Percentiles rank a stretch among this genome's conserved stretches.
Evolutionary conservation across 768 basidiomycete species (phyloP).

Genomic region (Russula virescens): DNA sequence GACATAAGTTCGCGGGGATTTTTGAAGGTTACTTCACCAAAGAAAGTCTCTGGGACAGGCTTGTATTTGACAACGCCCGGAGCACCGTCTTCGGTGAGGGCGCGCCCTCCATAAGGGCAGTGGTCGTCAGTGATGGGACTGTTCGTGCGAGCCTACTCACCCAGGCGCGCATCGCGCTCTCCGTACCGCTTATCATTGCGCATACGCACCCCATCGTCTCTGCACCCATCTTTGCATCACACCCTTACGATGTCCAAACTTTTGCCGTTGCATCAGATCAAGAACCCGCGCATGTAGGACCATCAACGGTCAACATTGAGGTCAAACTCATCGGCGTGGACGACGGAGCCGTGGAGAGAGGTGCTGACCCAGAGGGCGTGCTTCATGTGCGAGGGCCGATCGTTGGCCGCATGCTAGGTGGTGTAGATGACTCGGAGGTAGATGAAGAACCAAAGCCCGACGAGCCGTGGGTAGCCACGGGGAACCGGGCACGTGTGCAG

Average conservation of each 20-base stretch:
- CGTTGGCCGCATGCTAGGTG: conserved; percentile 49
- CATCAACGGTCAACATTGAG: conserved; percentile 83
- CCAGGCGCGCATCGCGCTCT: conserved; percentile 66
- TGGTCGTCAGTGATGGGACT: conserved; percentile 64
- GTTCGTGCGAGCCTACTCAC: conserved; percentile 47
- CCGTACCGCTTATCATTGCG: conserved; percentile 65
- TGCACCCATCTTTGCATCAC: conserved; percentile 76
- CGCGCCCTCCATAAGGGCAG: conserved; percentile 56
- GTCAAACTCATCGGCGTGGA: conserved; percentile 67
- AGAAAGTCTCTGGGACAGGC: conserved; percentile 79
- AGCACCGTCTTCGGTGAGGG: conserved; percentile 52
- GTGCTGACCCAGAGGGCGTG: conserved; percentile 57
- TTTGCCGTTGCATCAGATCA: conserved; percentile 38
- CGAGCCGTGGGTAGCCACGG: conserved; percentile 31
- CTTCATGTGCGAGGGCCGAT: conserved; percentile 68
- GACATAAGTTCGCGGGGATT: conserved; percentile 70
- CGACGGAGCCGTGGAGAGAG: conserved; percentile 58
- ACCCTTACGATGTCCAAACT: conserved; percentile 80
- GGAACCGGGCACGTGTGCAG: conserved; percentile 31
- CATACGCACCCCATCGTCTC: conserved; percentile 57
- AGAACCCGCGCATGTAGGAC: conserved; percentile 54
- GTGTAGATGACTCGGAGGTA: conserved; percentile 37
- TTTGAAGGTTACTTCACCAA: conserved; percentile 70
- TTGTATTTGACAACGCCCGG: conserved; percentile 67
- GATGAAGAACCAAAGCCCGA: conserved; percentile 24